Percentiles rank a stretch among this genome's conserved stretches.
Conservation (phyloP, 257 asterid genomes). For the Petrea volubilis region DNA sequence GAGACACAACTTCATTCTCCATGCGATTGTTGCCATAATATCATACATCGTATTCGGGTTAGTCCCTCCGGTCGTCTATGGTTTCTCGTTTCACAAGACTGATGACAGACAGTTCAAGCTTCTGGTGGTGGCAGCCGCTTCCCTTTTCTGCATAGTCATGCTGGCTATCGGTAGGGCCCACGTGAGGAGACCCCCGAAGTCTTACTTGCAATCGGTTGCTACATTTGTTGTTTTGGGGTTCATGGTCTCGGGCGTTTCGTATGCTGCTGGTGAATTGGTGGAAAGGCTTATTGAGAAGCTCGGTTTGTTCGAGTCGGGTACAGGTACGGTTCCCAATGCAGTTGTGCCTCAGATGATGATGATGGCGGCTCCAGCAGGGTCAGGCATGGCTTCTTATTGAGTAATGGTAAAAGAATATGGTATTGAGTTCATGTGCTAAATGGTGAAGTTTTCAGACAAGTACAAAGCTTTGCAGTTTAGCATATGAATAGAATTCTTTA, state of each 20-base stretch:
- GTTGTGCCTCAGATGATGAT: slow-evolving; percentile 20
- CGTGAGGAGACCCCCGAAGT: slow-evolving; percentile 53
- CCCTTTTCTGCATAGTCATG: slow-evolving; percentile 53
- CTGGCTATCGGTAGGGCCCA: slow-evolving; percentile 58
- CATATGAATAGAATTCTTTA: neutral
- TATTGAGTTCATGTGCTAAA: neutral
- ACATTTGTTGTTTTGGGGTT: slow-evolving; percentile 53
- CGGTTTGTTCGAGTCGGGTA: slow-evolving; percentile 49
- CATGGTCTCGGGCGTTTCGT: slow-evolving; percentile 61
- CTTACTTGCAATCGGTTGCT: slow-evolving; percentile 50
- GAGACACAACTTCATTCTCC: slow-evolving; percentile 62
- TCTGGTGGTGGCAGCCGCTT: slow-evolving; percentile 52
- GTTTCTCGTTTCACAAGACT: slow-evolving; percentile 63
- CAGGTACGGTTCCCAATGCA: slow-evolving; percentile 37
- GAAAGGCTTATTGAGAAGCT: slow-evolving; percentile 59
- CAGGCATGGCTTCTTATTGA: slow-evolving; percentile 53
- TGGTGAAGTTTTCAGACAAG: slow-evolving; percentile 7
- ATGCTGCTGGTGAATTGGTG: slow-evolving; percentile 56
- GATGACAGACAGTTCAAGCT: slow-evolving; percentile 75
- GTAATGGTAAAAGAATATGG: neutral
- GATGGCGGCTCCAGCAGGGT: neutral
- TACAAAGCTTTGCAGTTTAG: neutral
- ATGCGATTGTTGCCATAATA: slow-evolving; percentile 44
- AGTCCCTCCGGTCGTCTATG: slow-evolving; percentile 61
- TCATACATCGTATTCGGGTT: slow-evolving; percentile 72